phyloP scores from a whole-genome alignment of 2,329 filamentous ascomycete genomes.

The Teratosphaeria zuluensis region DNA sequence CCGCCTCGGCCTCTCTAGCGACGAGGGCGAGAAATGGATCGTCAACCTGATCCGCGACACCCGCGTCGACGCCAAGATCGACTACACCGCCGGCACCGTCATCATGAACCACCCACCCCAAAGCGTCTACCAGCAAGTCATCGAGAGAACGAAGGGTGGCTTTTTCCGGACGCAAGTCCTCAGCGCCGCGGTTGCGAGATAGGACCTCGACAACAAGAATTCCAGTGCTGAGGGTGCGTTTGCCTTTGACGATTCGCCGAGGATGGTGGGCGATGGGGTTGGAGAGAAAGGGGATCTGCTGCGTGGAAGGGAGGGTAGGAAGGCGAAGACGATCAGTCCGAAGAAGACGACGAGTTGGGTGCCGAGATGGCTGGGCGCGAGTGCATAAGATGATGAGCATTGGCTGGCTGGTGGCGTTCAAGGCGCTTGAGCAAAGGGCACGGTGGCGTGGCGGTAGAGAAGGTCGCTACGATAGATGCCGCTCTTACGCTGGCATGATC shows the following conservation, averaged over 20 bases:
- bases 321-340: not conserved
- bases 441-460: not conserved
- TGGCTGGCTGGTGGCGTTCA: not conserved
- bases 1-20: conserved; percentile 80
- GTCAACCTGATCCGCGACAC: conserved; percentile 98
- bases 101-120: conserved; percentile 99
- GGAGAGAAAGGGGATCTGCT: not conserved
- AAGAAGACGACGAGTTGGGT: not conserved
- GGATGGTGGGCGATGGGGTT: not conserved
- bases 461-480: not conserved
- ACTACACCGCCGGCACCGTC: conserved; percentile 96
- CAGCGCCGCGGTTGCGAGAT: conserved; percentile 47
- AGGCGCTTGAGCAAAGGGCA: not conserved
- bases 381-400: not conserved
- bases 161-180: conserved; percentile 98
- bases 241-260: not conserved
- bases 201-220: conserved; percentile 3
- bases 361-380: not conserved
- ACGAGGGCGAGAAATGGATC: conserved; percentile 99
- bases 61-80: conserved; percentile 95
- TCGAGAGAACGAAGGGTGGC: conserved; percentile 95
- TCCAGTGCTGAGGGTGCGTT: not conserved
- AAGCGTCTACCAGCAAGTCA: conserved; percentile 98
- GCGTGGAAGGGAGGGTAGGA: too few species aligned
- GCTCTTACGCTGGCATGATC: not conserved